Base-by-base conservation (phyloP, 176 grass and related monocot genomes). In the Dendrocalamus sinicus region DNA sequence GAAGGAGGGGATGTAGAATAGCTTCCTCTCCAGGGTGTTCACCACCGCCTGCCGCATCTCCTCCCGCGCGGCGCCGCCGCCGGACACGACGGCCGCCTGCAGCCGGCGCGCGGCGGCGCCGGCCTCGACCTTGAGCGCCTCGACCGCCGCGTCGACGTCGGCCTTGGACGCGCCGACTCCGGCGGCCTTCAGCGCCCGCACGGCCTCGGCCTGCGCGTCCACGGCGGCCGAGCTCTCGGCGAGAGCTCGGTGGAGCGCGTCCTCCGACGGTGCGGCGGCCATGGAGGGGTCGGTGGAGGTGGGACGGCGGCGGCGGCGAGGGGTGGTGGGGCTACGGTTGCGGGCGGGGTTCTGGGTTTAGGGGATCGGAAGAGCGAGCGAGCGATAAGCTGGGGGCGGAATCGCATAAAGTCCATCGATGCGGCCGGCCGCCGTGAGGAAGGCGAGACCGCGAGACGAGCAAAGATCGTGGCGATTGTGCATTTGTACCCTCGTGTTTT, bases 1-100 rank as follows among this genome's bases (percentile, higher is more conserved):
- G 78, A 88, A 96, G 0, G 94, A 93, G 0, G 94, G 94, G 45
- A 96, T 96, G 81, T 93, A 93, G 73, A 96, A 96, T 6, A 93
- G 89, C 77, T 92, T 91, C 67, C 94, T 50, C 81, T 96, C 89
- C 9, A 93, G 89, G 10, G 94, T 96, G 87, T 96, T 96, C 77
- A 88, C 91, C 73, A 96, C 94, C 37, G 91, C 77, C 86, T 93
- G 94, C 61, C 91, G 89, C 55, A 93, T 77, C 84, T 83, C 86
- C 80, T 95, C 93, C 71, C 89, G 80, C 14, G 75, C 83, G 60
- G 65, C 67, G 22, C 61, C 74, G 23, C 79, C 84, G 3, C 88
- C 91, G 12, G 74, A 62, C 26, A 66, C 76, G 59, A 87, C 57
- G 51, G 87, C 87, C 89, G 26, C 1, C 26, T 28, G 26, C 26